A percentile compares a stretch with the other conserved stretches of the same genome.
Evolutionary conservation across 208 protist genomes (phyloP).

Genomic region (Endotrypanum monterogeii): DNA sequence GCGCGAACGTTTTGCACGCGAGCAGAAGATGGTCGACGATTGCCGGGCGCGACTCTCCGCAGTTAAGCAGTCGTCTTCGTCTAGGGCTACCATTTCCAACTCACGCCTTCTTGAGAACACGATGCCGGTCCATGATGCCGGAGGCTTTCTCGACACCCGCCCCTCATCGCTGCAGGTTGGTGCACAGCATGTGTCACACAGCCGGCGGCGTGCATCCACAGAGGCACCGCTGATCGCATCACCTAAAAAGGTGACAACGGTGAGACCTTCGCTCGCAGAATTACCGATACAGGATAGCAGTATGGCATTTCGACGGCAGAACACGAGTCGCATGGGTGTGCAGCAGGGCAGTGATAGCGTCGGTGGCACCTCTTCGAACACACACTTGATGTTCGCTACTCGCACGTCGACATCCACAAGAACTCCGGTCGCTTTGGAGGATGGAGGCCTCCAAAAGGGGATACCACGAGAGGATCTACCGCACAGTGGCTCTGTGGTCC

Average conservation of each 20-base stretch:
- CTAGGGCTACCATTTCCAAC: not conserved
- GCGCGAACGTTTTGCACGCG: slow-evolving; percentile 33
- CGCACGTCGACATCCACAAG: not conserved
- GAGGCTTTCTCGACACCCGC: not conserved
- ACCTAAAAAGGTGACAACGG: not conserved
- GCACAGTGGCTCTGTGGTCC: not conserved
- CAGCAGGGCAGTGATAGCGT: not conserved
- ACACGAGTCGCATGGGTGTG: not conserved
- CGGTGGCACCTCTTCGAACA: not conserved
- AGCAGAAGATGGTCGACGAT: slow-evolving; percentile 36
- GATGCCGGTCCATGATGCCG: not conserved
- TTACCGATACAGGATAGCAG: not conserved
- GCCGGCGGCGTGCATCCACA: not conserved
- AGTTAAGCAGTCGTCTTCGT: not conserved
- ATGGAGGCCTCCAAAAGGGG: not conserved
- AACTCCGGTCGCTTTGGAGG: not conserved
- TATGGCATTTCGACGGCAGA: not conserved
- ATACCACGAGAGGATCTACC: too few species aligned
- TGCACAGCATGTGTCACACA: not conserved
- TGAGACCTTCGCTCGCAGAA: slow-evolving; percentile 2
- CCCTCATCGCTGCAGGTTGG: not conserved
- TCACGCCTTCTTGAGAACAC: not conserved
- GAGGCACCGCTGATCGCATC: not conserved
- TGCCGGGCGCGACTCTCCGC: slow-evolving; percentile 8
- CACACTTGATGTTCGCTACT: not conserved